Evolutionary conservation across 2,329 filamentous ascomycete species (phyloP), one percentile per base, ranked within the genome.

Genomic region (Aspergillus sp.): DNA sequence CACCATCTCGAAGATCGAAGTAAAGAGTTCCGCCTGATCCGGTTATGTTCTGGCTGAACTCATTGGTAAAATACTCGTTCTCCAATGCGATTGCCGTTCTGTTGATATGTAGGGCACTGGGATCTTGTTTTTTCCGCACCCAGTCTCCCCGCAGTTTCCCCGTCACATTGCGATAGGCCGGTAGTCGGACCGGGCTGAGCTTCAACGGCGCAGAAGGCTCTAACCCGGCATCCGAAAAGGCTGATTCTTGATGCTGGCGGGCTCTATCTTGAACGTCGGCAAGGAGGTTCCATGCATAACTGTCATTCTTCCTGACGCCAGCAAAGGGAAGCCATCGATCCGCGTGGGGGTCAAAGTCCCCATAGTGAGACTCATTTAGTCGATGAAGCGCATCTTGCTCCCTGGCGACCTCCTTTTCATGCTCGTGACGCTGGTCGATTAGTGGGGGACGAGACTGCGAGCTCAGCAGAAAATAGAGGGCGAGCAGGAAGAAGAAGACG

Each of bases 21-120:
- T 83, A 76, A 50, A 94, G 77, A 50, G 78, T 81, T 9, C 88
- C 88, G 42, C 80, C 74, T 2, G 66, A 61, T 1, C 88, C 86
- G 0, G 89, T 95, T 48, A 94, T 75, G 65, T 96, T 96, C 52
- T 87, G 79, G 28, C 80, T 80, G 77, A 87, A 95, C 9, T 81
- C 76, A 29, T 71, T 68, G 39, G 77, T 74, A 26, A 79, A 75
- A 73, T 89, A 94, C 39, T 81, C 77, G 50, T 85, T 76, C 8
- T 73, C 76, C 1, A 83, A 80, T 8, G 80, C 76, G 50, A 86
- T 80, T 8, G 75, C 75, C 30, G 79, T 83, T 40, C 86, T 69
- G 57, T 89, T 89, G 39, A 76, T 63, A 73, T 79, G 62, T 60
- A 75, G 62, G 60, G 72, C 62, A 68, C 73, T 52, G 52, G 63